Percentiles rank a stretch among this genome's conserved stretches.
Conservation (phyloP, 257 asterid species). For the Handroanthus guayacan region DNA sequence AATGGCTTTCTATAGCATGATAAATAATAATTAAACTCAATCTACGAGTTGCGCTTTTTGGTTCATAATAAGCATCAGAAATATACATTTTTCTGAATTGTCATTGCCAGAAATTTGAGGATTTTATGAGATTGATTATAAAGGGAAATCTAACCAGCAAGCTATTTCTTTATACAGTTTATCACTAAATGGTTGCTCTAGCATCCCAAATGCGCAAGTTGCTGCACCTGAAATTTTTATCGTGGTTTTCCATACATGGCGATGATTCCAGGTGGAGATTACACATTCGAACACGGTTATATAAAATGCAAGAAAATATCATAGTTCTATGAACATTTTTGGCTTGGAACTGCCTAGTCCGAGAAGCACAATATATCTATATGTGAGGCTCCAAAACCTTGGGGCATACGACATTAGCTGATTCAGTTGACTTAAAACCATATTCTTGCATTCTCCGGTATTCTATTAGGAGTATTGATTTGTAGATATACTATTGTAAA, state of each 20-base stretch:
- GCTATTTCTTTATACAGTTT: conserved; percentile 21
- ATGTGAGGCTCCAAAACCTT: not conserved
- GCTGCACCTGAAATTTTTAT: not conserved
- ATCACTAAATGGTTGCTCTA: not conserved
- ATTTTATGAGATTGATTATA: not conserved
- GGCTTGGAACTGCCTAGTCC: not conserved
- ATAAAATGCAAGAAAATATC: not conserved
- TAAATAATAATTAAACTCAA: not conserved
- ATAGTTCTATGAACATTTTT: not conserved
- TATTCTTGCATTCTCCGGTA: not conserved
- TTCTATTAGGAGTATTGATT: not conserved
- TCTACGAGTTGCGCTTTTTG: not conserved
- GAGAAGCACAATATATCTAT: too few relatives aligned
- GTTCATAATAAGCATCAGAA: not conserved
- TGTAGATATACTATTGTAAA: conserved; percentile 35
- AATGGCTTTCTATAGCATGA: too few relatives aligned
- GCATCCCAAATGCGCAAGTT: not conserved
- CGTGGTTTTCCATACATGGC: not conserved
- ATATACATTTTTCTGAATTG: not conserved
- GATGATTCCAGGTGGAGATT: conserved; percentile 19
- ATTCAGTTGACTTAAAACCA: not conserved
- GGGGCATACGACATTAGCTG: not conserved
- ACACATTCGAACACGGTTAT: not conserved
- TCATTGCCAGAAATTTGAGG: not conserved
- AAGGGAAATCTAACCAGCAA: conserved; percentile 10